Evolutionary conservation across 148 eudicot species (phyloP), one percentile per base, ranked within the genome.

Genomic region (Arctostaphylos glauca): DNA sequence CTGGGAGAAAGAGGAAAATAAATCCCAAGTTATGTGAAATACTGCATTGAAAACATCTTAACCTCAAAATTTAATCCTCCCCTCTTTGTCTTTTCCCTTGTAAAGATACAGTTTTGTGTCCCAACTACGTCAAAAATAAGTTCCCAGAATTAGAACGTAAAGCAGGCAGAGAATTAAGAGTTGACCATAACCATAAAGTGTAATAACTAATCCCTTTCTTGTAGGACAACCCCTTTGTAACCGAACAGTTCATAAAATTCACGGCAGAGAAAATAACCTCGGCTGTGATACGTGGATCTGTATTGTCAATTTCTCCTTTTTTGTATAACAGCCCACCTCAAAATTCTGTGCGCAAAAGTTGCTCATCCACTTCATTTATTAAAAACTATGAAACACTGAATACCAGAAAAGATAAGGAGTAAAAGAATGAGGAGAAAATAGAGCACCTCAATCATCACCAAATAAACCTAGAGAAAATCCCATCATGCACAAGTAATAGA

Each of bases 401-500:
- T 25, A 25, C 15, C 10, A 64, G 70, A 21, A 64, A 64, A 25
- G 43, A 66, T 3, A 66, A 66, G 76, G 50, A 79, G 73, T 12
- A 66, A 4, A 79, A 48, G 41, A 46, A 31, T 64, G 81, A 62
- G 44, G 41, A 53, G 38, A 49, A 44, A 68, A 78, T 60, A 79
- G 21, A 54, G 25, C 12, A 67, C 21, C 41, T 44, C 46, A 79
- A 79, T 38, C 21, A 52, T 59, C 52, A 62, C 44, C 71, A 44
- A 44, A 10, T 25, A 83, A 53, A 16, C 16, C 16, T 31, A 21
- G 5, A 9, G 41, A 12, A 66, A 66, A 66, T 25, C 44, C 15
- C 73, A 68, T 19, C 9, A 80, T 14, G 19, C 49, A 9, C 38
- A 80, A 86, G 64, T 78, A 83, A 9, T 54, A 43, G 58, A 66